Conservation (phyloP, 2,329 filamentous ascomycete species). For the Colletotrichum neosansevieriae region DNA sequence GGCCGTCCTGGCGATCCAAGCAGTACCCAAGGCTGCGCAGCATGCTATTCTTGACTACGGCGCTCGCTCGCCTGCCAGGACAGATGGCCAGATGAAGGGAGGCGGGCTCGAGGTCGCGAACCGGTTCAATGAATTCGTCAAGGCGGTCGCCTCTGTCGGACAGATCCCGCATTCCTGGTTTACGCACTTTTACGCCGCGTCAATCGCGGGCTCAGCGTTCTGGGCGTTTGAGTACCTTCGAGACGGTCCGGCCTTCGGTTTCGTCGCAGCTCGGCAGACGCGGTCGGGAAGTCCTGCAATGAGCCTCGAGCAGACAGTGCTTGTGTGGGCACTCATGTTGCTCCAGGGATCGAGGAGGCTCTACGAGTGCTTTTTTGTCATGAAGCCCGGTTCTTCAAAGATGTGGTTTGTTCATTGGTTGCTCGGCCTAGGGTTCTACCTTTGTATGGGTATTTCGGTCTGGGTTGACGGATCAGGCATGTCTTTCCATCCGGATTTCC, state of each 20-base stretch:
- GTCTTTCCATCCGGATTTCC: slow-evolving; percentile 44
- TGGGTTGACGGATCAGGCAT: slow-evolving; percentile 87
- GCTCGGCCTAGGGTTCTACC: slow-evolving; percentile 83
- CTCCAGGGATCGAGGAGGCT: slow-evolving; percentile 81
- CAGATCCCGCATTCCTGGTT: slow-evolving; percentile 92
- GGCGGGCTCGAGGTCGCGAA: slow-evolving; percentile 18
- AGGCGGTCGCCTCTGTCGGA: slow-evolving; percentile 51
- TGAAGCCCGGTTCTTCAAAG: slow-evolving; percentile 74
- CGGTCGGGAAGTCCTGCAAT: slow-evolving; percentile 56
- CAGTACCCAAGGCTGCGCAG: slow-evolving; percentile 58
- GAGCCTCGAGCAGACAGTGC: slow-evolving; percentile 70
- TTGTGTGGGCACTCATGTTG: slow-evolving; percentile 80
- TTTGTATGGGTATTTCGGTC: slow-evolving; percentile 77
- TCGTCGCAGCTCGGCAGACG: slow-evolving; percentile 56
- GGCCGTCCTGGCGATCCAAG: slow-evolving; percentile 56
- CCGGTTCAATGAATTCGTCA: slow-evolving; percentile 24
- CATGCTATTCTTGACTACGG: slow-evolving; percentile 64
- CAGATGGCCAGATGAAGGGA: slow-evolving; percentile 27
- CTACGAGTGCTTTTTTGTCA: slow-evolving; percentile 77
- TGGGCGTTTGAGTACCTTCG: slow-evolving; percentile 76
- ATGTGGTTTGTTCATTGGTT: slow-evolving; percentile 92
- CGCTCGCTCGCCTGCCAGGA: slow-evolving; percentile 52
- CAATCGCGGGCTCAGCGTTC: slow-evolving; percentile 76
- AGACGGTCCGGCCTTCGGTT: slow-evolving; percentile 65
- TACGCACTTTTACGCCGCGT: slow-evolving; percentile 84